phyloP scores from a whole-genome alignment of 192 early-diverging fungal species.

The Podila verticillata region DNA sequence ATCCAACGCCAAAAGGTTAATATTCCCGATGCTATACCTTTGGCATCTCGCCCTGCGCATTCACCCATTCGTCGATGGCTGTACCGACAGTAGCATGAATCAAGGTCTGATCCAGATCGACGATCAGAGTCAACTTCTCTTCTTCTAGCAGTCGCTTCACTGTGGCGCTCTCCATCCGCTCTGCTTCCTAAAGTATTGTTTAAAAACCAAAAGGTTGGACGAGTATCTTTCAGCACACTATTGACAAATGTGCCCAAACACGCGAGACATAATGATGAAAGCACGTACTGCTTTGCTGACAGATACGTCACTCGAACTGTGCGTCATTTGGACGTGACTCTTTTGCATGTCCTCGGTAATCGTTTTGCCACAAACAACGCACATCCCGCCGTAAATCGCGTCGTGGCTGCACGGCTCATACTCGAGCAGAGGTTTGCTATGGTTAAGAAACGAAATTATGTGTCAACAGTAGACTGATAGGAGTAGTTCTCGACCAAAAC shows the following conservation, averaged over 20 bases:
- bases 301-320: conserved; percentile 32
- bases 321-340: conserved; percentile 40
- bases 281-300: conserved; percentile 34
- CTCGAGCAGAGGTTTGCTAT: conserved; percentile 20
- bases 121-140: conserved; percentile 85
- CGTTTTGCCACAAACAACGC: conserved; percentile 23
- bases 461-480: background rate
- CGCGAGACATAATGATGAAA: too few relatives aligned
- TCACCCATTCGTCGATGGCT: conserved; percentile 80
- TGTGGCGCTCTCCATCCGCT: conserved; percentile 75
- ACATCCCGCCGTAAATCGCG: conserved; percentile 30
- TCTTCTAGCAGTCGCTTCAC: conserved; percentile 68
- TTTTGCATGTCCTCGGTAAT: background rate
- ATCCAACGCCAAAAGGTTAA: background rate
- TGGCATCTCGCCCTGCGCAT: conserved; percentile 39
- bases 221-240: too few relatives aligned
- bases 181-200: conserved; percentile 64
- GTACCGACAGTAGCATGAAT: conserved; percentile 91
- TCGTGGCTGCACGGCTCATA: conserved; percentile 43
- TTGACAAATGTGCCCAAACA: too few relatives aligned
- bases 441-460: background rate
- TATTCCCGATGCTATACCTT: background rate
- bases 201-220: too few relatives aligned
- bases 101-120: conserved; percentile 98
- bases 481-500: background rate